Evolutionary conservation across 139 green algal species (phyloP).

Genomic region (Micractinium conductrix): DNA sequence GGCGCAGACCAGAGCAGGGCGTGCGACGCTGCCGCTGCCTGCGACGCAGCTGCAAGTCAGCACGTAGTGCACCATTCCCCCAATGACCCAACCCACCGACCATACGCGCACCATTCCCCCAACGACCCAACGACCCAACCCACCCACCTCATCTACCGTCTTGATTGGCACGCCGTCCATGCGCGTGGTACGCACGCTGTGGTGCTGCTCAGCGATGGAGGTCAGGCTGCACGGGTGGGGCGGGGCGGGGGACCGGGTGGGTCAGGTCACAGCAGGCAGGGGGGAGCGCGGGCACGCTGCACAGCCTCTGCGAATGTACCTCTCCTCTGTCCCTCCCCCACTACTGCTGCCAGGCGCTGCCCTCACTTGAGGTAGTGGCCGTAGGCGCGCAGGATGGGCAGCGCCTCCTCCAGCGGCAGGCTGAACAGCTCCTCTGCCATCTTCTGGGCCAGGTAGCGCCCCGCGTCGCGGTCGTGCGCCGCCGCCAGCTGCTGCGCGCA

Average conservation of each 20-base stretch:
- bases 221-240: conserved; percentile 44
- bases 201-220: conserved; percentile 62
- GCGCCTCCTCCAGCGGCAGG: conserved; percentile 83
- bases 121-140: no score
- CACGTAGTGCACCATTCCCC: no score
- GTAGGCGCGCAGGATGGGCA: conserved; percentile 83
- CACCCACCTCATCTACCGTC: conserved; percentile 67
- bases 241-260: neutral
- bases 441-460: conserved; percentile 41
- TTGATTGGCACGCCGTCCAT: conserved; percentile 58
- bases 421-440: conserved; percentile 82
- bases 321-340: no score
- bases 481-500: conserved; percentile 60
- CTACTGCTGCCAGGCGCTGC: no score
- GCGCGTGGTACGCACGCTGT: conserved; percentile 75
- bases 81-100: no score
- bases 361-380: conserved; percentile 81
- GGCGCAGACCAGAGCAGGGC: no score
- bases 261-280: neutral
- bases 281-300: neutral
- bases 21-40: no score
- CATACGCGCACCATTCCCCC: no score
- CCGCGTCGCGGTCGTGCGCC: conserved; percentile 68
- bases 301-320: no score
- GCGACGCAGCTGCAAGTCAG: no score